phyloP scores from a whole-genome alignment of 2,329 filamentous ascomycete genomes.

The Simplicillium aogashimaense region DNA sequence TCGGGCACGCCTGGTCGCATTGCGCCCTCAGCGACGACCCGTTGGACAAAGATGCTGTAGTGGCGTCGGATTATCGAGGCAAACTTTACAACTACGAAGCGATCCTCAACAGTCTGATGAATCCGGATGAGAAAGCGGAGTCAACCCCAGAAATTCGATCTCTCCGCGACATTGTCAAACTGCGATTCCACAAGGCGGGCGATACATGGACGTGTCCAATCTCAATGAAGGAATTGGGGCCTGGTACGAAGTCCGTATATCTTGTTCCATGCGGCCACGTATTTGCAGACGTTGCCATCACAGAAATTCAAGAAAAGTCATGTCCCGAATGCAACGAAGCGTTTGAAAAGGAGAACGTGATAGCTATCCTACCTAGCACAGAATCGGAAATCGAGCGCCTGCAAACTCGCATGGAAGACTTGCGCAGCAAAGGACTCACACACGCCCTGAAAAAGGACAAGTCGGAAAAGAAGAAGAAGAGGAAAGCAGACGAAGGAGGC shows the following conservation, averaged over 20 bases:
- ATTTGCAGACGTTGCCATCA: slow-evolving; percentile 78
- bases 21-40: slow-evolving; percentile 77
- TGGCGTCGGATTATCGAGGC: slow-evolving; percentile 69
- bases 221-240: slow-evolving; percentile 76
- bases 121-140: slow-evolving; percentile 48
- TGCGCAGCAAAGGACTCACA: slow-evolving; percentile 63
- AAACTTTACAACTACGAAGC: slow-evolving; percentile 93
- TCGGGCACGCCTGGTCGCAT: slow-evolving; percentile 76
- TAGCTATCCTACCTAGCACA: slow-evolving; percentile 68
- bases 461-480: slow-evolving; percentile 58
- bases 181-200: slow-evolving; percentile 52
- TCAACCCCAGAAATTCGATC: slow-evolving; percentile 57
- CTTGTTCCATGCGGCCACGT: slow-evolving; percentile 92
- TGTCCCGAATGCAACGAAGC: slow-evolving; percentile 66
- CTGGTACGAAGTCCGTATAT: slow-evolving; percentile 72
- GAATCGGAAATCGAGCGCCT: slow-evolving; percentile 62
- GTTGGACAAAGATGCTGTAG: slow-evolving; percentile 59
- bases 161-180: slow-evolving; percentile 76
- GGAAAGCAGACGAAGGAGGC: slow-evolving; percentile 32
- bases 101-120: slow-evolving; percentile 53
- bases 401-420: slow-evolving; percentile 52
- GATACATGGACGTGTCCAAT: slow-evolving; percentile 76
- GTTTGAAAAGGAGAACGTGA: slow-evolving; percentile 65
- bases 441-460: slow-evolving; percentile 84
- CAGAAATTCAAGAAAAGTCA: slow-evolving; percentile 57